phyloP scores from a whole-genome alignment of 2,329 filamentous ascomycete genomes.

The Chaetomiaceae sp. region DNA sequence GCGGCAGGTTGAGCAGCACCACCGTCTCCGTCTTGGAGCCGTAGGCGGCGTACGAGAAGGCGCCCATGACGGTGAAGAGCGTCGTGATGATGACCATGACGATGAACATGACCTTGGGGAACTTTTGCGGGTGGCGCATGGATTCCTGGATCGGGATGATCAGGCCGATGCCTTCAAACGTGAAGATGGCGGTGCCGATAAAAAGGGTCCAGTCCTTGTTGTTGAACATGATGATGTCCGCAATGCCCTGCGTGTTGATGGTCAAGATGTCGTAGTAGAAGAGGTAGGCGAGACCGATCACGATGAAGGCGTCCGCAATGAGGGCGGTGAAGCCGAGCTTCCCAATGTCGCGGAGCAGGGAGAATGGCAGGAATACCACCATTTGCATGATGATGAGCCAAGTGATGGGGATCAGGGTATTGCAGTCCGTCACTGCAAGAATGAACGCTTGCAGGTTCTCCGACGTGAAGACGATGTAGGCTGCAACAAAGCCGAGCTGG shows the following conservation, averaged over 20 bases:
- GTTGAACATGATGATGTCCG: conserved; percentile 91
- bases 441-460: conserved; percentile 96
- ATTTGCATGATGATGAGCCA: conserved; percentile 92
- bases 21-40: conserved; percentile 95
- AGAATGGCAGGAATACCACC: conserved; percentile 90
- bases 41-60: conserved; percentile 92
- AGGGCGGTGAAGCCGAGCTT: conserved; percentile 95
- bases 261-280: conserved; percentile 94
- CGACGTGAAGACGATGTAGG: conserved; percentile 95
- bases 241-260: conserved; percentile 67
- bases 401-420: conserved; percentile 78
- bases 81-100: conserved; percentile 96
- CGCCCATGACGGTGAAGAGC: conserved; percentile 86
- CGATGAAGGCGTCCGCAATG: conserved; percentile 89
- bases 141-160: conserved; percentile 98
- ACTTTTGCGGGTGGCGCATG: conserved; percentile 87
- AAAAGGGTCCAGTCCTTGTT: conserved; percentile 90
- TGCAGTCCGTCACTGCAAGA: conserved; percentile 83
- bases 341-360: conserved; percentile 90
- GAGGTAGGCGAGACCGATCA: conserved; percentile 85
- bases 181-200: conserved; percentile 98
- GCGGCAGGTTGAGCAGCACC: conserved; percentile 90
- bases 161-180: conserved; percentile 94
- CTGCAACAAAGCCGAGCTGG: conserved; percentile 90
- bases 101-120: conserved; percentile 78